phyloP scores from a whole-genome alignment of 2,329 filamentous ascomycete genomes.

The Massarina eburnea region DNA sequence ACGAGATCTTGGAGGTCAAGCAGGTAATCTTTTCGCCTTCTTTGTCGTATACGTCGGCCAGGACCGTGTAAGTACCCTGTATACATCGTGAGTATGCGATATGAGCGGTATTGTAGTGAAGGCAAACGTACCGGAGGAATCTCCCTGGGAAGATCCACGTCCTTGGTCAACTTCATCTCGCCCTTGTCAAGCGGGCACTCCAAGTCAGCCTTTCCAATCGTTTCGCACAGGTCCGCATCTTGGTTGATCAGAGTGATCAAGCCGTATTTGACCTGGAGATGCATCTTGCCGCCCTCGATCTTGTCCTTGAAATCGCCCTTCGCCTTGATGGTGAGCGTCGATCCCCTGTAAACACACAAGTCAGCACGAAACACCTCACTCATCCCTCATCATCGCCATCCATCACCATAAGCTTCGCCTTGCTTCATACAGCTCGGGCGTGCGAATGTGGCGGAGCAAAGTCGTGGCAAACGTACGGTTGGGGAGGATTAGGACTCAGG shows the following conservation, averaged over 20 bases:
- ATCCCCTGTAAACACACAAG: slow-evolving; percentile 60
- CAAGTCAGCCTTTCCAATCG: slow-evolving; percentile 84
- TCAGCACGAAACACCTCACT: no score
- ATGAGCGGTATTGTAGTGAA: not conserved
- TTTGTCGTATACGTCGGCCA: slow-evolving; percentile 78
- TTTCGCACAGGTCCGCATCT: slow-evolving; percentile 82
- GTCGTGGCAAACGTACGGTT: slow-evolving; percentile 64
- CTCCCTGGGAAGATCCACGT: slow-evolving; percentile 79
- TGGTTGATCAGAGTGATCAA: slow-evolving; percentile 86
- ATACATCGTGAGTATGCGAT: slow-evolving; percentile 13
- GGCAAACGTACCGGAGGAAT: slow-evolving; percentile 77
- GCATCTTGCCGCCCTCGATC: slow-evolving; percentile 79
- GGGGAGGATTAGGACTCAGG: slow-evolving; percentile 80
- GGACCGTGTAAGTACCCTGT: slow-evolving; percentile 86
- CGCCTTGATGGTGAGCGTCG: slow-evolving; percentile 76
- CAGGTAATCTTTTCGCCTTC: slow-evolving; percentile 81
- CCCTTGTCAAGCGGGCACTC: slow-evolving; percentile 86
- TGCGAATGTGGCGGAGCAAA: not conserved
- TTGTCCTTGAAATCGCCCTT: slow-evolving; percentile 71
- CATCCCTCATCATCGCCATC: not conserved
- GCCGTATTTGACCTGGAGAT: slow-evolving; percentile 88
- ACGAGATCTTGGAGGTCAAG: slow-evolving; percentile 72
- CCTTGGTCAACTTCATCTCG: slow-evolving; percentile 71
- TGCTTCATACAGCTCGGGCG: not conserved
- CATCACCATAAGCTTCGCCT: not conserved